A percentile compares a stretch with the other conserved stretches of the same genome.
Evolutionary conservation across 371 early-diverging fungal species (phyloP).

Genomic region (Mortierella sp.): DNA sequence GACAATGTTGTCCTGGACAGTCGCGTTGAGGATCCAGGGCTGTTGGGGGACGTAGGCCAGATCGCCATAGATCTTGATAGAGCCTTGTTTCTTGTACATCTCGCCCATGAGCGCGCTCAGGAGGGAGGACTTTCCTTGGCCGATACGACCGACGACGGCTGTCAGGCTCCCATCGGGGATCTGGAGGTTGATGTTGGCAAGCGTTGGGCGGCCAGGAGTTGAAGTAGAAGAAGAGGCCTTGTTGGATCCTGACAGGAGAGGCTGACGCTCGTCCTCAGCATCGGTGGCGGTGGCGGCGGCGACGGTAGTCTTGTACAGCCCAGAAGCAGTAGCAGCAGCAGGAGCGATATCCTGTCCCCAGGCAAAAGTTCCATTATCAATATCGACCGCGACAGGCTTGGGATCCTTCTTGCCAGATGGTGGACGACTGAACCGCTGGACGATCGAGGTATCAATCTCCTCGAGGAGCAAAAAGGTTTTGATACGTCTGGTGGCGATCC

Average conservation of each 20-base stretch:
- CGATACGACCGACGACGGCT: constrained; percentile 77
- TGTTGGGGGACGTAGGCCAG: constrained; percentile 81
- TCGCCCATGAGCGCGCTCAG: constrained; percentile 77
- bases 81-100: constrained; percentile 69
- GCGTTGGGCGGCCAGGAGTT: constrained; percentile 8
- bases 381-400: constrained; percentile 28
- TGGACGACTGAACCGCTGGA: constrained; percentile 41
- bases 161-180: constrained; percentile 62
- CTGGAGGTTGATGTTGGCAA: constrained; percentile 62
- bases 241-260: constrained; percentile 15
- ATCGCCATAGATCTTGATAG: constrained; percentile 64
- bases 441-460: constrained; percentile 78
- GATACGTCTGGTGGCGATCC: constrained; percentile 84
- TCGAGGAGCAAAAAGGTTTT: constrained; percentile 79
- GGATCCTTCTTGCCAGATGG: background rate
- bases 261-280: constrained; percentile 22
- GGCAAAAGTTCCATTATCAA: constrained; percentile 65
- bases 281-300: background rate
- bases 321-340: constrained; percentile 21
- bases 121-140: constrained; percentile 75
- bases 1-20: constrained; percentile 78
- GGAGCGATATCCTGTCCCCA: constrained; percentile 59
- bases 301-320: background rate
- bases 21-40: constrained; percentile 82
- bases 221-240: background rate